Conservation (phyloP, 805 yeast genomes). For the Ogataea ganodermae region DNA sequence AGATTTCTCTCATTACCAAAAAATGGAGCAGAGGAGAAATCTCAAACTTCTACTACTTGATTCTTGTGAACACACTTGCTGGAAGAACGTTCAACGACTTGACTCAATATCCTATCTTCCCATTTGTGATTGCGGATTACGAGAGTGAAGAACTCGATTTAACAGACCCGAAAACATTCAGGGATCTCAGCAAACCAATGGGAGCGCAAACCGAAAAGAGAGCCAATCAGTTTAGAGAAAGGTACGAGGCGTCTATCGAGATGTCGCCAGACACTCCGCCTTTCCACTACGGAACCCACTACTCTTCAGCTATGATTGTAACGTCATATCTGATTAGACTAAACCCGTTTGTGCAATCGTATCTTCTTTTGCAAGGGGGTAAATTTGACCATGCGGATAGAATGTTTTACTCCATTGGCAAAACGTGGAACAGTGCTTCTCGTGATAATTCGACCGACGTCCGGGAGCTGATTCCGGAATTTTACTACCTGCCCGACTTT, state of each 20-base stretch:
- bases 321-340: slow-evolving; percentile 75
- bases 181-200: slow-evolving; percentile 88
- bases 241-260: slow-evolving; percentile 70
- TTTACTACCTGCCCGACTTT: slow-evolving; percentile 80
- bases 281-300: slow-evolving; percentile 91
- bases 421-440: slow-evolving; percentile 82
- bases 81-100: slow-evolving; percentile 88
- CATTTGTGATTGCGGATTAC: slow-evolving; percentile 88
- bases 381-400: slow-evolving; percentile 88
- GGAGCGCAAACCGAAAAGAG: slow-evolving; percentile 75
- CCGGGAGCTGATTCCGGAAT: slow-evolving; percentile 84
- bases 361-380: slow-evolving; percentile 80
- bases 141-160: slow-evolving; percentile 70
- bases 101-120: slow-evolving; percentile 90
- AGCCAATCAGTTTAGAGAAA: slow-evolving; percentile 62
- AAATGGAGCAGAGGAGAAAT: slow-evolving; percentile 78
- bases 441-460: slow-evolving; percentile 84
- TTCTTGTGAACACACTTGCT: slow-evolving; percentile 79
- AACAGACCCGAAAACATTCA: slow-evolving; percentile 55
- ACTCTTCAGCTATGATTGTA: slow-evolving; percentile 92
- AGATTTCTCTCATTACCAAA: slow-evolving; percentile 52
- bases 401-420: slow-evolving; percentile 68
- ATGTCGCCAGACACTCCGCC: slow-evolving; percentile 60
- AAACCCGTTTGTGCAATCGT: slow-evolving; percentile 80
- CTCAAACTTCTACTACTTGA: slow-evolving; percentile 80